These are phyloP conservation scores for Heracleum sosnowskyi DNA, from an alignment of 129 eudicot genomes.

Conservation along the genomic window DNA sequence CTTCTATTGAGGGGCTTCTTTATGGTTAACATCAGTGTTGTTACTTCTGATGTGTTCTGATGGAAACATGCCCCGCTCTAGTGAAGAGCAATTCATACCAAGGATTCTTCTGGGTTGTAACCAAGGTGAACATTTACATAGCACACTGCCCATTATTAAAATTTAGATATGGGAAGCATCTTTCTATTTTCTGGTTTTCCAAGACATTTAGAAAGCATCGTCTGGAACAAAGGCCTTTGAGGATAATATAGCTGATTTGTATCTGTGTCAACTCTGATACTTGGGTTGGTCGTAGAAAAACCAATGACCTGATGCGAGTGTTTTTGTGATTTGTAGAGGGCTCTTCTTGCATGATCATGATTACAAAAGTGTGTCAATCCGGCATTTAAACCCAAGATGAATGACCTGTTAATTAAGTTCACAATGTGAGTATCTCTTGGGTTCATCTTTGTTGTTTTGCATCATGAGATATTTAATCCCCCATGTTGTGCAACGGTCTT, in stretches of 20 bases:
- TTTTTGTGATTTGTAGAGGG: slow-evolving; percentile 71
- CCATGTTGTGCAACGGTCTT: slow-evolving; percentile 86
- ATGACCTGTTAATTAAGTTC: slow-evolving; percentile 73
- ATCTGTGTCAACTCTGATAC: slow-evolving; percentile 59
- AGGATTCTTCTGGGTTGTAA: slow-evolving; percentile 82
- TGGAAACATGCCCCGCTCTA: slow-evolving; percentile 89
- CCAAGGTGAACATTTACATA: slow-evolving; percentile 83
- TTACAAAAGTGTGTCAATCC: slow-evolving; percentile 81
- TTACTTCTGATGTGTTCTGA: slow-evolving; percentile 80
- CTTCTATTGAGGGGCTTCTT: slow-evolving; percentile 47
- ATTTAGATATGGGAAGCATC: slow-evolving; percentile 25
- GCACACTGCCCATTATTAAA: slow-evolving; percentile 80
- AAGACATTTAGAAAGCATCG: slow-evolving; percentile 64
- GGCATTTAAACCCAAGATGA: slow-evolving; percentile 66
- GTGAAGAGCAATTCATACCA: slow-evolving; percentile 80
- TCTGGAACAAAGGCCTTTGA: slow-evolving; percentile 67
- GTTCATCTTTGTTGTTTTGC: slow-evolving; percentile 25
- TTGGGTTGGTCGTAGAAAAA: slow-evolving; percentile 64
- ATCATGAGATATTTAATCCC: slow-evolving; percentile 52
- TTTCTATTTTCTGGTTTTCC: slow-evolving; percentile 37
- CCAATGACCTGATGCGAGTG: slow-evolving; percentile 93
- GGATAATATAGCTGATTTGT: slow-evolving; percentile 68
- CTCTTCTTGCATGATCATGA: slow-evolving; percentile 85
- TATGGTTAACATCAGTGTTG: slow-evolving; percentile 68
- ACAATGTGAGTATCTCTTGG: slow-evolving; percentile 64